Percentiles rank a stretch among this genome's conserved stretches.
Evolutionary conservation across 1,284 basidiomycete species (phyloP).

Genomic region (Takashimella tepidaria): DNA sequence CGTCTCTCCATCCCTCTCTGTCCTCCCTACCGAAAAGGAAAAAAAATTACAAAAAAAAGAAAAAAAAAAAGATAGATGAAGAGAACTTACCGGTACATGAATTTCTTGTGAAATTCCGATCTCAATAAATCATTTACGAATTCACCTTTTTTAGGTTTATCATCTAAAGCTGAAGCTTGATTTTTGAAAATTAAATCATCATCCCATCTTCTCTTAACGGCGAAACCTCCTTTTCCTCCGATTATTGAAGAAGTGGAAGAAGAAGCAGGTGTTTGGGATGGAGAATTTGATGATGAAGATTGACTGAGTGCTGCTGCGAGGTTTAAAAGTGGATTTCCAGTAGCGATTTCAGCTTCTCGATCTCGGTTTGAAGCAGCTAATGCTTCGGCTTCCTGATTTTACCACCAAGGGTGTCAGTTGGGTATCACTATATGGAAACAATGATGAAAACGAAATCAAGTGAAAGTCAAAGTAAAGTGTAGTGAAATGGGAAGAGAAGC

Average conservation of each 20-base stretch:
- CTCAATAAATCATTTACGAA: constrained; percentile 90
- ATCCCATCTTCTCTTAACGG: constrained; percentile 91
- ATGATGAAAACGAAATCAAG: too few species aligned
- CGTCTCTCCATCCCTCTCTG: too few species aligned
- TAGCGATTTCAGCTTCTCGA: constrained; percentile 75
- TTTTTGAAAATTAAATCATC: constrained; percentile 97
- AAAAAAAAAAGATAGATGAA: too few species aligned
- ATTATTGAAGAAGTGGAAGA: constrained; percentile 61
- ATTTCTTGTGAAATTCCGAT: constrained; percentile 73
- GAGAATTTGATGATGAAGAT: constrained; percentile 41
- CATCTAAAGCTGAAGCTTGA: constrained; percentile 64
- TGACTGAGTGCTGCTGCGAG: constrained; percentile 80
- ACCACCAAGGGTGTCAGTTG: neutral
- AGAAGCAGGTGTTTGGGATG: constrained; percentile 57
- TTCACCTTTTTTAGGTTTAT: constrained; percentile 64
- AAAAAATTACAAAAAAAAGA: too few species aligned
- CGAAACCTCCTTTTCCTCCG: constrained; percentile 52
- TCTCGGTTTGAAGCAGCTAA: constrained; percentile 59
- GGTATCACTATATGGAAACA: too few species aligned
- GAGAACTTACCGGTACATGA: constrained; percentile 46
- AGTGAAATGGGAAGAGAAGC: too few species aligned
- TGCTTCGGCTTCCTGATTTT: constrained; percentile 62
- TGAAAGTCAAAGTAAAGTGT: too few species aligned
- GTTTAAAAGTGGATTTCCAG: constrained; percentile 77
- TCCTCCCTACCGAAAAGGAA: too few species aligned